Evolutionary conservation across 306 rosid genomes (phyloP).

Genomic region (Pyrus betulifolia): DNA sequence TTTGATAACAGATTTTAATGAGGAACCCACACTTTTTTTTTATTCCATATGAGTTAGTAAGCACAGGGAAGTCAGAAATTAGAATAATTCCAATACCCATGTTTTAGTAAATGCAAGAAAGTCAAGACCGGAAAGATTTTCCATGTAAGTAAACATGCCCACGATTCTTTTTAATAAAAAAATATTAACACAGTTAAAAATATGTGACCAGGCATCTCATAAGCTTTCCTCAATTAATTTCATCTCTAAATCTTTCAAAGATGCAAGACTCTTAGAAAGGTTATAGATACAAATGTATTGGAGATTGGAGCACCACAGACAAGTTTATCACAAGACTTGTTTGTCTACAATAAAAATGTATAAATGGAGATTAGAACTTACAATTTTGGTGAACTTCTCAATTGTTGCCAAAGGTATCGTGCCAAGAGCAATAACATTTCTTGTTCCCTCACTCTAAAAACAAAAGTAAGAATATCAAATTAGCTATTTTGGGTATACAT

Average conservation of each 20-base stretch:
- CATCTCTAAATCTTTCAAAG: background rate
- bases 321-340: background rate
- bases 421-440: constrained; percentile 74
- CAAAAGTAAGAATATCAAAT: constrained; percentile 11
- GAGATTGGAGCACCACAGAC: background rate
- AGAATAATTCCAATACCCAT: background rate
- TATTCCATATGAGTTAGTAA: background rate
- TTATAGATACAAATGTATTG: background rate
- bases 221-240: background rate
- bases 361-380: constrained; percentile 33
- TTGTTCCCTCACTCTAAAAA: constrained; percentile 79
- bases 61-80: background rate
- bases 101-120: background rate
- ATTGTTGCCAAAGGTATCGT: constrained; percentile 82
- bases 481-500: background rate
- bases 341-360: background rate
- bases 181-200: background rate
- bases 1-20: too few species aligned
- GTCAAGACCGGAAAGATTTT: background rate
- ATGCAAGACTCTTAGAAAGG: background rate
- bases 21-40: too few species aligned
- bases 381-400: constrained; percentile 79
- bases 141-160: background rate
- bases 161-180: background rate
- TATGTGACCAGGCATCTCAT: background rate